Evolutionary conservation across 2,329 filamentous ascomycete genomes (phyloP), one percentile per base, ranked within the genome.

Genomic region (Colletotrichum horii): DNA sequence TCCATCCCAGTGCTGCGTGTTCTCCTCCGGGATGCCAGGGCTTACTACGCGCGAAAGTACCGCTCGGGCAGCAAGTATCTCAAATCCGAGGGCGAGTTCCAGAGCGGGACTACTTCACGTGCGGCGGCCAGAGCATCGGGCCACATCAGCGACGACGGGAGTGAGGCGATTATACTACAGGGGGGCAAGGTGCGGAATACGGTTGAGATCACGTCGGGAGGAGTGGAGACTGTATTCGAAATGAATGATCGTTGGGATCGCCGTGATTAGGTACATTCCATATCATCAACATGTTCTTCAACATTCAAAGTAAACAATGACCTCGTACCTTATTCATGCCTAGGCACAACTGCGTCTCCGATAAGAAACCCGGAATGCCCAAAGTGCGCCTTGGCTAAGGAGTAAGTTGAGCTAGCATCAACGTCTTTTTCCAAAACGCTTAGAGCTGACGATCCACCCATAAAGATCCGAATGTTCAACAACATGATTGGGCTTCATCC

Each of bases 1-100:
- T 83, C 80, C 11, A 82, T 83, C 32, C 82, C 82, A n/a, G 81
- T 83, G 19, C 72, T 83, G 12, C 81, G 82, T 2, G 81, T 78
- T 52, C 75, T 82, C 5, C 76, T 82, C 65, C 71, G 71, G 4
- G 61, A 70, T 8, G 65, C 65, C 43, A 58, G 43, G 30, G 65
- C 65, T 11, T 67, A 56, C 48, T 67, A 67, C n/a, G 65, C 65
- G 16, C 48, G 28, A n/a, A 67, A 58, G 22, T 67, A 67, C 28
- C 30, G 65, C 15, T 67, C 65, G 14, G 65, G 43, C n/a, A 67
- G 65, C 32, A 24, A 58, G 6, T 67, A 58, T 6, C 55, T 58
- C 48, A 58, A 58, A 48, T 67, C 65, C 2, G 48, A 67, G 11
- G 65, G 65, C 15, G 65, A 67, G 5, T 67, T 58, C 48, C 48